phyloP scores from a whole-genome alignment of 2,329 filamentous ascomycete genomes.

The Colletotrichum sansevieriae region DNA sequence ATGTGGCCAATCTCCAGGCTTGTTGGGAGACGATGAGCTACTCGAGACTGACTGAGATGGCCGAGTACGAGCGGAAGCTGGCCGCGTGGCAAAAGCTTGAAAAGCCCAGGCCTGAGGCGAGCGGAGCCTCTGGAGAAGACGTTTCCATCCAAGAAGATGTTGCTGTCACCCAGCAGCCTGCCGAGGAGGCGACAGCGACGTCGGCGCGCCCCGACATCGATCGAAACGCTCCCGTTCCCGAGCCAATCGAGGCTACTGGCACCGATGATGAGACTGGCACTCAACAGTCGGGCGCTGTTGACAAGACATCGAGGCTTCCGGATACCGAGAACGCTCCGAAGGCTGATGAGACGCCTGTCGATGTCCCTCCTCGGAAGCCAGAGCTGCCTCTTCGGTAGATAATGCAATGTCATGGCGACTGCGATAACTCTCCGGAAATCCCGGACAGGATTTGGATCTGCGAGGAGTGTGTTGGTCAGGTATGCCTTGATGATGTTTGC shows the following conservation, averaged over 20 bases:
- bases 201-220: too few species aligned
- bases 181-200: too few species aligned
- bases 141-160: too few species aligned
- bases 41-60: neutral
- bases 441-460: neutral
- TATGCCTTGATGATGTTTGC: neutral
- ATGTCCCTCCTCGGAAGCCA: neutral
- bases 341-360: too few species aligned
- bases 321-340: neutral
- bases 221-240: too few species aligned
- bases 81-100: neutral
- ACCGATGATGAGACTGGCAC: too few species aligned
- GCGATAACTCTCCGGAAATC: neutral
- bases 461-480: neutral
- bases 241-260: too few species aligned
- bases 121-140: too few species aligned
- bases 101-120: too few species aligned
- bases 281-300: neutral
- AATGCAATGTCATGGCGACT: neutral
- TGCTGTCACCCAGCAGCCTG: too few species aligned
- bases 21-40: constrained; percentile 13
- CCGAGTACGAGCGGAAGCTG: constrained; percentile 12
- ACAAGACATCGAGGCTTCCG: neutral
- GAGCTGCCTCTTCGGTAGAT: neutral
- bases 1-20: neutral